Evolutionary conservation across 2,329 filamentous ascomycete species (phyloP).

Genomic region (Calonectria hawksworthii): DNA sequence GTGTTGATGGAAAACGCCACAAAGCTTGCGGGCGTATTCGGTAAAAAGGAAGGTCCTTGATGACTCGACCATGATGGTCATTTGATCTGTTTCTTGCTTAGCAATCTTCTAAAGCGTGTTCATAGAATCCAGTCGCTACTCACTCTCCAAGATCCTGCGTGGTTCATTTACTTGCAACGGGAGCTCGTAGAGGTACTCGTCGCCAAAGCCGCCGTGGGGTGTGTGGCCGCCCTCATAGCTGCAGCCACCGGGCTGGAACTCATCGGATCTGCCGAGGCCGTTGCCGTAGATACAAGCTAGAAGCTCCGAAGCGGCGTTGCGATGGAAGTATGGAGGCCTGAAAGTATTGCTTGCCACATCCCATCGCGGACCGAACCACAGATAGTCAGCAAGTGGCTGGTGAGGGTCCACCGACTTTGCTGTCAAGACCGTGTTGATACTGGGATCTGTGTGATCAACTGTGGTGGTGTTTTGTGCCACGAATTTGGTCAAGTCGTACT

Average conservation of each 20-base stretch:
- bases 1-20: neutral
- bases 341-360: conserved; percentile 72
- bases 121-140: neutral
- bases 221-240: neutral
- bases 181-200: neutral
- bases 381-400: conserved; percentile 72
- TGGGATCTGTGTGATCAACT: conserved; percentile 73
- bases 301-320: conserved; percentile 69
- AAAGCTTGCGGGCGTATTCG: neutral
- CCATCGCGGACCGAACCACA: conserved; percentile 77
- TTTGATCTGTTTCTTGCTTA: neutral
- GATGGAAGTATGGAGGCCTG: conserved; percentile 75
- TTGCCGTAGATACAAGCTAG: conserved; percentile 63
- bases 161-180: neutral
- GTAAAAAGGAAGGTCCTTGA: neutral
- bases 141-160: neutral
- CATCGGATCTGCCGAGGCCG: conserved; percentile 41
- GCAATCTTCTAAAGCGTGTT: too few species aligned
- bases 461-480: neutral
- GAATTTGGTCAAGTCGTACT: conserved; percentile 1
- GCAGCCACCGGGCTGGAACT: conserved; percentile 25
- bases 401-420: conserved; percentile 66
- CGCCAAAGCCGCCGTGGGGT: neutral
- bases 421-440: conserved; percentile 75
- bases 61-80: conserved; percentile 4